Conservation (phyloP, 192 early-diverging fungal species). For the Geranomyces michiganensis region DNA sequence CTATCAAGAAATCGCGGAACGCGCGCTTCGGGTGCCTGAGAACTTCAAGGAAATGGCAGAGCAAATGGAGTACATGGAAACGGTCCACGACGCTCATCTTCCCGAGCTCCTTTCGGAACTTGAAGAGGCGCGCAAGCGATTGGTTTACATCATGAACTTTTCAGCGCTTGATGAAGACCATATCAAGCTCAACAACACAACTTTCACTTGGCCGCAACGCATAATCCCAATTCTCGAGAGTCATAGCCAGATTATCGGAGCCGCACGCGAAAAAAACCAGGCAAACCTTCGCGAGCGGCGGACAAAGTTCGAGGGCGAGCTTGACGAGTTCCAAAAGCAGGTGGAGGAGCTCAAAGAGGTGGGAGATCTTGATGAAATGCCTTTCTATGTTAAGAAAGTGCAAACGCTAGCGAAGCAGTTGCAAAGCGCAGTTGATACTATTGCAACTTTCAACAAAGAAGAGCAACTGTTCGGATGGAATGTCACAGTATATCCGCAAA, state of each 20-base stretch:
- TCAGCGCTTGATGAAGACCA: constrained; percentile 59
- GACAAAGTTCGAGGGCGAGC: constrained; percentile 55
- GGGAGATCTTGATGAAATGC: constrained; percentile 68
- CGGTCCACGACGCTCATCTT: constrained; percentile 45
- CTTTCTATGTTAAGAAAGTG: constrained; percentile 71
- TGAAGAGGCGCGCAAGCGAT: constrained; percentile 53
- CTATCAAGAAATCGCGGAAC: constrained; percentile 56
- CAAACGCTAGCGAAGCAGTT: constrained; percentile 60
- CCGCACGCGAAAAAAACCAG: constrained; percentile 59
- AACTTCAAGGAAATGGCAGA: constrained; percentile 71
- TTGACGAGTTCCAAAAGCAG: constrained; percentile 60
- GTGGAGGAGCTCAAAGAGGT: constrained; percentile 66
- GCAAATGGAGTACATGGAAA: constrained; percentile 62
- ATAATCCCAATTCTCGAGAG: constrained; percentile 57
- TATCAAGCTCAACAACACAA: constrained; percentile 60
- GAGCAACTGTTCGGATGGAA: constrained; percentile 66
- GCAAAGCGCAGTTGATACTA: constrained; percentile 56
- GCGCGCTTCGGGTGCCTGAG: constrained; percentile 57
- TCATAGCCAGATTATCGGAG: constrained; percentile 59
- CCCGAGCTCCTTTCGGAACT: constrained; percentile 53
- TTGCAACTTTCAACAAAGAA: constrained; percentile 64
- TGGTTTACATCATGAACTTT: constrained; percentile 60
- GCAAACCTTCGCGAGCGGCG: constrained; percentile 55
- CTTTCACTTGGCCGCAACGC: constrained; percentile 64
- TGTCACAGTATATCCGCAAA: constrained; percentile 61